Evolutionary conservation across 148 eudicot genomes (phyloP), one percentile per base, ranked within the genome.

Genomic region (Suaeda aralocaspica): DNA sequence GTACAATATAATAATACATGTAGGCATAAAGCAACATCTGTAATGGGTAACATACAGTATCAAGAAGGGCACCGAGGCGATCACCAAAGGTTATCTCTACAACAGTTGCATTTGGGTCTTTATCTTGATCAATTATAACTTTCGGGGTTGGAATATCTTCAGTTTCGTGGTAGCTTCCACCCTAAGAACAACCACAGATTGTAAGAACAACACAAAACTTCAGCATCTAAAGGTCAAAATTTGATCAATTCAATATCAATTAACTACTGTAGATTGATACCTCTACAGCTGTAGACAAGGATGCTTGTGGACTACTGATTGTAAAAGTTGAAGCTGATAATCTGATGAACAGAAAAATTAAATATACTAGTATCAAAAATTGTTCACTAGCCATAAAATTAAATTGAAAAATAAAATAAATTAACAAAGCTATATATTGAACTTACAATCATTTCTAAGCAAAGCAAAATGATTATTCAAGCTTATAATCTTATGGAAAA

Each of bases 31-130:
- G 1, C 2, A 59, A 10, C 18, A 19, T 36, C 3, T 21, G 24
- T 3, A 39, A 10, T 22, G 19, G 50, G 76, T 66, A 31, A 21
- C 80, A 76, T 92, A 92, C 98, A 56, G 98, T 93, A 83, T 93
- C 98, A 50, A 93, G 86, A 71, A 93, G 96, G 24, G 96, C 92
- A 26, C 96, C 98, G 16, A 92, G 87, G 66, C 98, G 96, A 70
- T 92, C 84, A 24, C 96, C 96, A 66, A 92, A 89, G 21, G 98
- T 92, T 60, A 92, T 80, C 82, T 92, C 92, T 28, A 92, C 98
- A 24, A 92, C 85, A 59, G 98, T 93, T 18, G 93, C 98, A 71
- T 90, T 80, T 8, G 92, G 90, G 68, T 93, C 92, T 28, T 94
- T 82, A 78, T 93, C 98, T 56, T 80, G 90, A 81, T 93, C 96